phyloP scores from a whole-genome alignment of 2,329 filamentous ascomycete species.

The Colletotrichum gigasporum region DNA sequence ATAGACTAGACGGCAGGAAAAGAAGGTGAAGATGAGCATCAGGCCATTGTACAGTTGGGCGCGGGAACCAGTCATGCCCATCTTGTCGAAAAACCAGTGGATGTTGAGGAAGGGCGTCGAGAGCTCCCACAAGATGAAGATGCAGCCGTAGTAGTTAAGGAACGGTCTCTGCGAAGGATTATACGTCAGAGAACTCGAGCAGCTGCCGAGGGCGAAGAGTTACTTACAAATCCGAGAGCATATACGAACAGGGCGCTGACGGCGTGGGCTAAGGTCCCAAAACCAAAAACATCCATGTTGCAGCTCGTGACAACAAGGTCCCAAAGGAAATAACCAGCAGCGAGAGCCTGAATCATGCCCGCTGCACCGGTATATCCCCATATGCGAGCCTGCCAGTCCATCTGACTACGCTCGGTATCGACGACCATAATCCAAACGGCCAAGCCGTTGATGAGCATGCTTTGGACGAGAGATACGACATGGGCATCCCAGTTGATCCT shows the following conservation, averaged over 20 bases:
- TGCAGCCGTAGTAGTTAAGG: conserved; percentile 82
- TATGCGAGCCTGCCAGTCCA: conserved; percentile 74
- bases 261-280: conserved; percentile 82
- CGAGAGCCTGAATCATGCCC: conserved; percentile 80
- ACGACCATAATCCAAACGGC: conserved; percentile 78
- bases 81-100: conserved; percentile 93
- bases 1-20: conserved; percentile 80
- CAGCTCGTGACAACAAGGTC: conserved; percentile 76
- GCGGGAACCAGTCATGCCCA: conserved; percentile 79
- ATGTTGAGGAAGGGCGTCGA: conserved; percentile 87
- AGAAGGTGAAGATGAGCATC: conserved; percentile 76
- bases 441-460: conserved; percentile 73
- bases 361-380: conserved; percentile 80
- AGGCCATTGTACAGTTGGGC: conserved; percentile 83
- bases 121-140: conserved; percentile 89
- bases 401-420: conserved; percentile 73
- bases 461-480: conserved; percentile 85
- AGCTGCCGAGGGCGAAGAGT: background rate
- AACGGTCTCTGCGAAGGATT: conserved; percentile 72
- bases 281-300: conserved; percentile 77
- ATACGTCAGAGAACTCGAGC: conserved; percentile 29
- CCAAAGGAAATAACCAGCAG: conserved; percentile 86
- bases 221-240: conserved; percentile 80
- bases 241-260: conserved; percentile 79
- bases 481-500: conserved; percentile 85